Conservation (phyloP, 306 rosid species). For the Quercus agrifolia region DNA sequence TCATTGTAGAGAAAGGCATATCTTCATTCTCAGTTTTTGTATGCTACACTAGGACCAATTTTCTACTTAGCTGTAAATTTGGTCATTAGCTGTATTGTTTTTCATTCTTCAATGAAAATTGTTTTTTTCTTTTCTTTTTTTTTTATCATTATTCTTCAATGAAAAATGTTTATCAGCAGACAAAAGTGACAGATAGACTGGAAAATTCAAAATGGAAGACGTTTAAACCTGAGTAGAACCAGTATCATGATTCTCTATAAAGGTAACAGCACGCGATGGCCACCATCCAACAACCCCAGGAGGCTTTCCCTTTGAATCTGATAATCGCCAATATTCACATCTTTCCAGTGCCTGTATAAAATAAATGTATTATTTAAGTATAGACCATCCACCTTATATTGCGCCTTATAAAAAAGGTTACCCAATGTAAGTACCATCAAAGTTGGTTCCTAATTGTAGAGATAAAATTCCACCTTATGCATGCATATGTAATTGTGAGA, state of each 20-base stretch:
- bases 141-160: background rate
- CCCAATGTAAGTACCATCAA: background rate
- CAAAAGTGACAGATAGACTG: background rate
- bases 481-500: background rate
- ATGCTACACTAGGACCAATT: background rate
- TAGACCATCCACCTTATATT: background rate
- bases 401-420: background rate
- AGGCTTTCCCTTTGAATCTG: constrained; percentile 87
- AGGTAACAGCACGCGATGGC: constrained; percentile 99
- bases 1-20: background rate
- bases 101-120: background rate
- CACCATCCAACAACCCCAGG: constrained; percentile 99
- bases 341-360: constrained; percentile 62
- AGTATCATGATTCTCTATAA: constrained; percentile 97
- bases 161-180: background rate
- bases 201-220: background rate
- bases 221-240: constrained; percentile 93
- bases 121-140: no score
- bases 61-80: background rate
- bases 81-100: background rate
- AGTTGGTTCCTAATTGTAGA: background rate
- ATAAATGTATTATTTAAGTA: background rate
- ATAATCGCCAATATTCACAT: constrained; percentile 96
- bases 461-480: background rate
- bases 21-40: background rate